These are phyloP conservation scores for Ceriops decandra DNA, from an alignment of 345 rosid species.

Conservation along the genomic window DNA sequence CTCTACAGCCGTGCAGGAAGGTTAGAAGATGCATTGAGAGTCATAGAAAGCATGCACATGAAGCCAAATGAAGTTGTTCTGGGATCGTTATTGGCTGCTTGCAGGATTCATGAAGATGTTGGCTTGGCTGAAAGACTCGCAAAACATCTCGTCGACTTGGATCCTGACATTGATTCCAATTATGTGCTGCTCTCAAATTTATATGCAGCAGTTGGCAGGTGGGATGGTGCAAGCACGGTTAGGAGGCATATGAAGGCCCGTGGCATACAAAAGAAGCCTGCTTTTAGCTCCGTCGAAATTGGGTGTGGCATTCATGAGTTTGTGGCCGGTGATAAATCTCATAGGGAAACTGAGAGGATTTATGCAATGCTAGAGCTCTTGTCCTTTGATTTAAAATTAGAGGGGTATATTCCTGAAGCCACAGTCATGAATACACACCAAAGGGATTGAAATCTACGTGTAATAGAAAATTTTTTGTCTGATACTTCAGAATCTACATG, in stretches of 20 bases:
- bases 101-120: conserved; percentile 49
- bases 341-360: conserved; percentile 37
- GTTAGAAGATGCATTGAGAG: conserved; percentile 57
- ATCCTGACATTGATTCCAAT: conserved; percentile 50
- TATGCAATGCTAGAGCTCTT: conserved; percentile 46
- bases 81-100: conserved; percentile 75
- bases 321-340: conserved; percentile 60
- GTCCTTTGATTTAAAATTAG: conserved; percentile 34
- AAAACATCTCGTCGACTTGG: conserved; percentile 43
- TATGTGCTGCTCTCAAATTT: conserved; percentile 64
- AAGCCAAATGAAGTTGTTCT: conserved; percentile 73
- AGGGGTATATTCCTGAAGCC: conserved; percentile 32
- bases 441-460: background rate
- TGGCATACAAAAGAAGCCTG: conserved; percentile 69
- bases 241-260: conserved; percentile 66
- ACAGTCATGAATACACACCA: background rate
- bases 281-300: conserved; percentile 67
- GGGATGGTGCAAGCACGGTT: conserved; percentile 71
- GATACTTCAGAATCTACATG: no score
- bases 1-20: conserved; percentile 78
- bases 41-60: conserved; percentile 63
- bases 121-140: conserved; percentile 53
- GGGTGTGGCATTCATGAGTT: conserved; percentile 54
- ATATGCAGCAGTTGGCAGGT: conserved; percentile 64
- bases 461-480: no score